Conservation (phyloP, 2,329 filamentous ascomycete species). For the Trichoderma sp. region DNA sequence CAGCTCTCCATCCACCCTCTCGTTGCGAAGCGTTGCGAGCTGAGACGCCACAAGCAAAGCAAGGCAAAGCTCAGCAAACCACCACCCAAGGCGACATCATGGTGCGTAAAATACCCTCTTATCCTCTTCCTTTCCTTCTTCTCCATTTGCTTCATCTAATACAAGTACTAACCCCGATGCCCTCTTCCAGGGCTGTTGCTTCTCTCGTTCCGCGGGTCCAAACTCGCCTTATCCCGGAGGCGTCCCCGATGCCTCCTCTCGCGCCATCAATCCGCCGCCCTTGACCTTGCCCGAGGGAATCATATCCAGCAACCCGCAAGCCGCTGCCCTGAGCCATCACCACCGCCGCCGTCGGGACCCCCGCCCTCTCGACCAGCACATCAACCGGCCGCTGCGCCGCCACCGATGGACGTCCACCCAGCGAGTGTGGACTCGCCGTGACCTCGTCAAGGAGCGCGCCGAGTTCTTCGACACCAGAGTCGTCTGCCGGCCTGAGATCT, state of each 20-base stretch:
- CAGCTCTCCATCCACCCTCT: constrained; percentile 4
- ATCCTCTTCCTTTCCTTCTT: too few relatives aligned
- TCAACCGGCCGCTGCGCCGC: constrained; percentile 67
- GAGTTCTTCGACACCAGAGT: constrained; percentile 93
- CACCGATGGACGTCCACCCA: constrained; percentile 66
- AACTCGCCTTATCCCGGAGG: constrained; percentile 57
- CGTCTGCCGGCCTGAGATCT: constrained; percentile 74
- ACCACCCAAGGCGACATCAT: not conserved
- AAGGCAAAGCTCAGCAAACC: not conserved
- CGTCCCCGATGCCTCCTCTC: constrained; percentile 51
- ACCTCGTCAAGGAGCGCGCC: constrained; percentile 69
- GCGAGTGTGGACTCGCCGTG: constrained; percentile 67
- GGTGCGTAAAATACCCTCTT: not conserved
- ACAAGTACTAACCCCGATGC: constrained; percentile 24
- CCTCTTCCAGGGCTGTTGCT: constrained; percentile 55
- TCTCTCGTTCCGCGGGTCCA: constrained; percentile 53
- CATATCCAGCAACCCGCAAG: constrained; percentile 25
- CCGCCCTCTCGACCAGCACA: constrained; percentile 60
- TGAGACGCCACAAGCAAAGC: not conserved
- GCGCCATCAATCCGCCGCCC: constrained; percentile 52
- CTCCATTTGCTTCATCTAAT: not conserved
- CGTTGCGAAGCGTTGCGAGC: constrained; percentile 6
- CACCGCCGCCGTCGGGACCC: constrained; percentile 38
- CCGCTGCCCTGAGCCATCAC: constrained; percentile 28
- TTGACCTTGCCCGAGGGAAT: constrained; percentile 36